These are phyloP conservation scores for Rhynchosporium secalis DNA, from an alignment of 2,329 filamentous ascomycete species.

Conservation along the genomic window DNA sequence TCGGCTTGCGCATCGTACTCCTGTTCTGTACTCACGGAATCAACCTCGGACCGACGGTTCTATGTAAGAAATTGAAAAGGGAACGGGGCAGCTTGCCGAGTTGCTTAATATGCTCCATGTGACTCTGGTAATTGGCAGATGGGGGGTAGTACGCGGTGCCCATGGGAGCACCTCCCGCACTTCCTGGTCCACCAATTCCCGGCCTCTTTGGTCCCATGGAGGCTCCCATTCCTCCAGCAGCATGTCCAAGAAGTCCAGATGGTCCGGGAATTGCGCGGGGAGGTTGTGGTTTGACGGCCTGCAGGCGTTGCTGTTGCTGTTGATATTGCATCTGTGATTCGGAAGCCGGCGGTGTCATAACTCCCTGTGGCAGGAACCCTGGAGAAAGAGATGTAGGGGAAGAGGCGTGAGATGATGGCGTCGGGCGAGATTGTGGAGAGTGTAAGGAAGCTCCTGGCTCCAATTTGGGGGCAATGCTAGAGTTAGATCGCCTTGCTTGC, in stretches of 20 bases:
- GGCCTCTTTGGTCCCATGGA: conserved; percentile 36
- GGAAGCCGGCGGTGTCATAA: conserved; percentile 60
- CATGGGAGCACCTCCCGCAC: conserved; percentile 43
- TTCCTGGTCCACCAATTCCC: conserved; percentile 40
- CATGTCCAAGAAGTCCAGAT: conserved; percentile 31
- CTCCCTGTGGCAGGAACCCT: conserved; percentile 59
- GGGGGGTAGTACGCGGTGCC: conserved; percentile 71
- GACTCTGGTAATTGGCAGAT: conserved; percentile 79
- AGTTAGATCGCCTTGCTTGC: conserved; percentile 68
- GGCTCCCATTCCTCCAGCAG: conserved; percentile 31
- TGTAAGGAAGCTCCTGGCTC: conserved; percentile 51
- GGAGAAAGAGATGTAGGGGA: conserved; percentile 66
- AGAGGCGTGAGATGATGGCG: conserved; percentile 75
- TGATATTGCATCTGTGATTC: conserved; percentile 55
- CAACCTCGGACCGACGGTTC: conserved; percentile 66
- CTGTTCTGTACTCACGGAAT: conserved; percentile 77
- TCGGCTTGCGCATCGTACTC: conserved; percentile 92
- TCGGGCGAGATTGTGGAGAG: conserved; percentile 76
- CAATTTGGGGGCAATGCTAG: conserved; percentile 74
- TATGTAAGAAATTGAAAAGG: conserved; percentile 49
- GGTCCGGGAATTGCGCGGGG: conserved; percentile 34
- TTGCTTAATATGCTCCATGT: conserved; percentile 93
- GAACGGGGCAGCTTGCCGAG: conserved; percentile 76
- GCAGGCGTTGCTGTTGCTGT: conserved; percentile 41
- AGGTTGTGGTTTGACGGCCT: conserved; percentile 32